Evolutionary conservation across 2,329 filamentous ascomycete species (phyloP).

Genomic region (Penicillium griseofulvum): DNA sequence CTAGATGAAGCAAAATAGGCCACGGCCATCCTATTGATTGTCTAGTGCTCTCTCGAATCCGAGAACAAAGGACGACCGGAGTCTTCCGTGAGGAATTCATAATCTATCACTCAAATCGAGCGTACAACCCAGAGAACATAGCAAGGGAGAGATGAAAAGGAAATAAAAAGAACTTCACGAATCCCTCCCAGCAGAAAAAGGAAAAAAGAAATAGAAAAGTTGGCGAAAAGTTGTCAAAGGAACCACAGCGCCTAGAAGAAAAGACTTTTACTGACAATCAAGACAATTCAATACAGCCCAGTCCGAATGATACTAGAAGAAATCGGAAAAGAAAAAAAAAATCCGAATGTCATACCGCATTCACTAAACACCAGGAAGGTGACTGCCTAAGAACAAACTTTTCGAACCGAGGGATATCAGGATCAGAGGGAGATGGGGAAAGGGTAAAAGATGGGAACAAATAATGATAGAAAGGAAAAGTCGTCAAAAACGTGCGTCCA

Average conservation of each 20-base stretch:
- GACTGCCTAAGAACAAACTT: slow-evolving; percentile 39
- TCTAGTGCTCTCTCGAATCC: neutral
- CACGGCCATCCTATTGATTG: slow-evolving; percentile 8
- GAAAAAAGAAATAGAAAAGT: slow-evolving; percentile 4
- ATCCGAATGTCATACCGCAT: slow-evolving; percentile 30
- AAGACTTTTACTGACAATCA: slow-evolving; percentile 20
- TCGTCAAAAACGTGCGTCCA: slow-evolving; percentile 39
- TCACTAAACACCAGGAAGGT: slow-evolving; percentile 34
- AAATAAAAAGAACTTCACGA: slow-evolving; percentile 13
- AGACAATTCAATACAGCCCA: neutral
- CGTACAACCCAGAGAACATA: neutral
- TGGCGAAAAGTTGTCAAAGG: neutral
- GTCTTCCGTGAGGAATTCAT: slow-evolving; percentile 16
- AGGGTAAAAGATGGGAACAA: slow-evolving; percentile 21
- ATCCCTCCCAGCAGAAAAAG: slow-evolving; percentile 10
- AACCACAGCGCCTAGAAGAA: slow-evolving; percentile 17
- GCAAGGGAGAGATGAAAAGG: neutral
- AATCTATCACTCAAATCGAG: slow-evolving; percentile 19
- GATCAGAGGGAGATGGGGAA: slow-evolving; percentile 29
- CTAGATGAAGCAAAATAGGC: slow-evolving; percentile 2
- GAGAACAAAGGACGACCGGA: slow-evolving; percentile 4
- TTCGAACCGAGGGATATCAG: slow-evolving; percentile 46
- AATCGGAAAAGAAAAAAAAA: slow-evolving; percentile 17
- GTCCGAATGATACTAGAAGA: slow-evolving; percentile 1
- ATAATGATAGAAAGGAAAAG: slow-evolving; percentile 28